phyloP scores from a whole-genome alignment of 768 basidiomycete genomes.

The Pholiota molesta region DNA sequence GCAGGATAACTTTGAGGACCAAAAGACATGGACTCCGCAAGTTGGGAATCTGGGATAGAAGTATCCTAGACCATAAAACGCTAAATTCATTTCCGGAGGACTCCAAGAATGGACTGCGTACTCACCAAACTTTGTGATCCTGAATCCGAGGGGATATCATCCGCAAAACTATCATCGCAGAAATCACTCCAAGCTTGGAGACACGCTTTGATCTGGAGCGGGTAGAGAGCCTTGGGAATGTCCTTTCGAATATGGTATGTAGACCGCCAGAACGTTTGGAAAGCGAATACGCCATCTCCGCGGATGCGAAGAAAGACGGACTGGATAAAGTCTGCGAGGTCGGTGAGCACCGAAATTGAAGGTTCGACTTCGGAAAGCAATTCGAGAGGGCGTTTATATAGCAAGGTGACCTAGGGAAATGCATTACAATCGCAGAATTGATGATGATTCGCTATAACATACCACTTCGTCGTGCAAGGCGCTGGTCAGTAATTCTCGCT shows the following conservation, averaged over 20 bases:
- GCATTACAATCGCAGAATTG: neutral
- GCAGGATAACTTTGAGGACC: neutral
- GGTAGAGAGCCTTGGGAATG: conserved; percentile 40
- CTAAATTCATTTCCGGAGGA: neutral
- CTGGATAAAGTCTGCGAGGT: conserved; percentile 47
- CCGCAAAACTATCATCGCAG: conserved; percentile 50
- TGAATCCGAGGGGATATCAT: conserved; percentile 41
- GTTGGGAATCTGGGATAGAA: conserved; percentile 35
- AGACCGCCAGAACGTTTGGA: conserved; percentile 59
- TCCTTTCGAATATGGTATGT: conserved; percentile 49
- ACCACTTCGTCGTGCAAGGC: conserved; percentile 54
- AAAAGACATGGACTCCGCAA: conserved; percentile 8
- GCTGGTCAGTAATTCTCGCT: conserved; percentile 37
- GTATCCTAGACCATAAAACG: conserved; percentile 9
- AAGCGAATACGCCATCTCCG: conserved; percentile 53
- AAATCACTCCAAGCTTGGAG: conserved; percentile 49
- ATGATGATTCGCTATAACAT: conserved; percentile 19
- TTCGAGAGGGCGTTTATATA: conserved; percentile 51
- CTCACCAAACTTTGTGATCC: conserved; percentile 40
- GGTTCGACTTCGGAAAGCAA: conserved; percentile 40
- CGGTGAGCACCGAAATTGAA: conserved; percentile 41
- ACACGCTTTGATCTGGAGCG: conserved; percentile 44
- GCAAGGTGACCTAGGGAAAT: conserved; percentile 29
- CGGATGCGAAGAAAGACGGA: conserved; percentile 54
- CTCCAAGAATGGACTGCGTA: conserved; percentile 2